Evolutionary conservation across 2,329 filamentous ascomycete genomes (phyloP).

Genomic region (Atkinsonella hypoxylon): DNA sequence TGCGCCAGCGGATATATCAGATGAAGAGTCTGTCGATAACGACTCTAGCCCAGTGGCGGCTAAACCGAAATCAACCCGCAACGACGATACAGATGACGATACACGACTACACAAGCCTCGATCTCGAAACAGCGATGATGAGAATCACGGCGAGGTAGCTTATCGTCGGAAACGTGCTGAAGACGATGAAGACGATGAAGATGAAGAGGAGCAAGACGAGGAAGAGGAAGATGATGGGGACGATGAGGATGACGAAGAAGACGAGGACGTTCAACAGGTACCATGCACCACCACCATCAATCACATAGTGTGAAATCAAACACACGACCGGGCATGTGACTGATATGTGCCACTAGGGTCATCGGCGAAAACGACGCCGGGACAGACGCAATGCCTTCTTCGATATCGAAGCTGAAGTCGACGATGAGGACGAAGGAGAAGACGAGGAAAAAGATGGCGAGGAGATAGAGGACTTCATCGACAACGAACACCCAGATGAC

Average conservation of each 20-base stretch:
- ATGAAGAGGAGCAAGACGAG: constrained; percentile 22
- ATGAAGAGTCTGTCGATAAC: constrained; percentile 36
- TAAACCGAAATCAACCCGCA: constrained; percentile 22
- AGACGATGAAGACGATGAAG: constrained; percentile 23
- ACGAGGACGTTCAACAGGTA: constrained; percentile 57
- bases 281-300: not conserved
- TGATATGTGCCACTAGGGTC: constrained; percentile 28
- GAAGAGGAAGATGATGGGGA: constrained; percentile 33
- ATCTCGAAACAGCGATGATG: constrained; percentile 20
- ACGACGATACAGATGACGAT: constrained; percentile 22
- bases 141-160: constrained; percentile 29
- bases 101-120: constrained; percentile 14
- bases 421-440: constrained; percentile 80
- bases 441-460: constrained; percentile 85
- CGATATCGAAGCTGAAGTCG: constrained; percentile 96
- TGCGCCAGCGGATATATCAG: constrained; percentile 58
- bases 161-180: constrained; percentile 3
- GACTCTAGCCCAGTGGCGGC: constrained; percentile 20
- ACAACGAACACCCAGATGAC: constrained; percentile 85
- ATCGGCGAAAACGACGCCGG: constrained; percentile 71
- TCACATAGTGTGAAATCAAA: not conserved
- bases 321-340: not conserved
- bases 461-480: constrained; percentile 72
- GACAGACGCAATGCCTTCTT: constrained; percentile 76
- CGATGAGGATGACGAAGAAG: constrained; percentile 51